These are phyloP conservation scores for Xylaria acuta DNA, from an alignment of 495 filamentous ascomycete species.

Conservation along the genomic window DNA sequence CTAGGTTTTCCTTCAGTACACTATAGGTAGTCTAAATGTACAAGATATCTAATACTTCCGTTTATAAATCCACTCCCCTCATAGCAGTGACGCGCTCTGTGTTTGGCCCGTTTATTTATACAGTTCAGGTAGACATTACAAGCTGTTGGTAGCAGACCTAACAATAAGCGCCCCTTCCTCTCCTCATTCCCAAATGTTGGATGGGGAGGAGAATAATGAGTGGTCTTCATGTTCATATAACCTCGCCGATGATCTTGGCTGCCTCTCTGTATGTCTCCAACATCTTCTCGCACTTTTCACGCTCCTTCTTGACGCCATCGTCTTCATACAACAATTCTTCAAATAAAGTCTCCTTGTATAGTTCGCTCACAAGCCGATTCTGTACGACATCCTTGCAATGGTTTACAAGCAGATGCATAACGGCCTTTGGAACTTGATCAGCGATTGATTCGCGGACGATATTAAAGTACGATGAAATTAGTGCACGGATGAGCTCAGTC, in stretches of 20 bases:
- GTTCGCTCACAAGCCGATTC: conserved; percentile 91
- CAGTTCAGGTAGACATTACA: conserved; percentile 23
- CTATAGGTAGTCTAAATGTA: conserved; percentile 31
- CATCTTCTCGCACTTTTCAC: conserved; percentile 96
- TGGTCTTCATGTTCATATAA: conserved; percentile 63
- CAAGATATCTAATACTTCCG: conserved; percentile 31
- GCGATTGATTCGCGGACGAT: conserved; percentile 97
- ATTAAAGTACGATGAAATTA: conserved; percentile 98
- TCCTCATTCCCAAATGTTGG: neutral
- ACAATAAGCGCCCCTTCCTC: conserved; percentile 3
- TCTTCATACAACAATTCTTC: conserved; percentile 95
- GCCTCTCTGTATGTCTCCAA: conserved; percentile 95
- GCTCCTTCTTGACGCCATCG: conserved; percentile 93
- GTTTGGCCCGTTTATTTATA: conserved; percentile 20
- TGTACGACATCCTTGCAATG: conserved; percentile 97
- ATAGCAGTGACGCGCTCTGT: neutral
- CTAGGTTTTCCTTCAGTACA: conserved; percentile 12
- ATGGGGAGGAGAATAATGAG: neutral
- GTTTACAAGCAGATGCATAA: conserved; percentile 99
- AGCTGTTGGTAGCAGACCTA: conserved; percentile 1
- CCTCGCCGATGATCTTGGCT: conserved; percentile 96
- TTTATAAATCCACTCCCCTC: conserved; percentile 13
- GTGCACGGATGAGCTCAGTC: conserved; percentile 92
- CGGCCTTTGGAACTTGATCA: conserved; percentile 96
- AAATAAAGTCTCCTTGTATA: conserved; percentile 94